Percentiles rank a stretch among this genome's conserved stretches.
Evolutionary conservation across 2,329 filamentous ascomycete species (phyloP).

Genomic region (Fusarium tanahbumbuense): DNA sequence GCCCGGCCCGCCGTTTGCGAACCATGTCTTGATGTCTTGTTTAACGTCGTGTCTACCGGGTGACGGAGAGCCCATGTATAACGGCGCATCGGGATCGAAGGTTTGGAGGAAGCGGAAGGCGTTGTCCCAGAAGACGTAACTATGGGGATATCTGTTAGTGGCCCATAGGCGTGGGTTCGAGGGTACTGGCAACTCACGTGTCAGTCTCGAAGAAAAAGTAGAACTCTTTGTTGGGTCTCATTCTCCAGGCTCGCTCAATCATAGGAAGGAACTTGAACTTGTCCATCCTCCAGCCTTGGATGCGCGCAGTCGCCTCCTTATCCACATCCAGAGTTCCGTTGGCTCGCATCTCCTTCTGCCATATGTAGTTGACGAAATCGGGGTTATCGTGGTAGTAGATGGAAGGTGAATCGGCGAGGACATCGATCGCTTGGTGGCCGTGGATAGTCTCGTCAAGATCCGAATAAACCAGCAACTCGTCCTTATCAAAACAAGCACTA

Average conservation of each 20-base stretch:
- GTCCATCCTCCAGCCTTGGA: slow-evolving; percentile 64
- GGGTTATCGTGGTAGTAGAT: slow-evolving; percentile 53
- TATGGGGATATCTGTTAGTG: slow-evolving; percentile 19
- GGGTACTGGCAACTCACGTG: slow-evolving; percentile 54
- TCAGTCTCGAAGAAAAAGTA: slow-evolving; percentile 69
- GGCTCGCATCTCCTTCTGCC: slow-evolving; percentile 52
- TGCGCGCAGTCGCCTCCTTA: slow-evolving; percentile 47
- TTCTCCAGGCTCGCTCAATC: slow-evolving; percentile 61
- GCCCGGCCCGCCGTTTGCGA: slow-evolving; percentile 62
- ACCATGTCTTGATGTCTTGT: slow-evolving; percentile 54
- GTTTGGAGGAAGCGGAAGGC: slow-evolving; percentile 61
- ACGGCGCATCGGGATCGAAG: slow-evolving; percentile 56
- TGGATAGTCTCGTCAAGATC: slow-evolving; percentile 60
- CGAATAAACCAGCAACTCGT: slow-evolving; percentile 61
- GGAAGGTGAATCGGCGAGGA: slow-evolving; percentile 59
- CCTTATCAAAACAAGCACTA: slow-evolving; percentile 60
- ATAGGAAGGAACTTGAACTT: slow-evolving; percentile 69
- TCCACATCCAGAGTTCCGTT: slow-evolving; percentile 50
- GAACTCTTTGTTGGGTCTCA: slow-evolving; percentile 62
- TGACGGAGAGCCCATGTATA: slow-evolving; percentile 63
- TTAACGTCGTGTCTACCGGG: slow-evolving; percentile 52
- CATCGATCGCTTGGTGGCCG: slow-evolving; percentile 58
- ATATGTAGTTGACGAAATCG: slow-evolving; percentile 55
- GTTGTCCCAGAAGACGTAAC: slow-evolving; percentile 54
- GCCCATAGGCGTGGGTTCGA: no score